phyloP scores from a whole-genome alignment of 2,329 filamentous ascomycete genomes.

The Colletotrichum spinosum region DNA sequence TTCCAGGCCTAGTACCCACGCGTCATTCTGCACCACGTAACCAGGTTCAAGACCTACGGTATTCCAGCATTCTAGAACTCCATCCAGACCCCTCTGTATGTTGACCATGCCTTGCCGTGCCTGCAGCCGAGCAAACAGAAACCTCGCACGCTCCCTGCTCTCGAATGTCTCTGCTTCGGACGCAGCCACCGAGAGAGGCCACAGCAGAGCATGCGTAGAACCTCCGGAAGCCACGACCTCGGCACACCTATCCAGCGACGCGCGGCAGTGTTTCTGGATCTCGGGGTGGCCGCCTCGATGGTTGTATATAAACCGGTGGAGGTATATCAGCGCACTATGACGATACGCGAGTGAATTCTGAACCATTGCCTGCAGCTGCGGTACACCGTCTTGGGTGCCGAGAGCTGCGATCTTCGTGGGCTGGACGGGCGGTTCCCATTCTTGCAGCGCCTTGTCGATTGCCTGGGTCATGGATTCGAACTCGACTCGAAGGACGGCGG shows the following conservation, averaged over 20 bases:
- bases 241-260: slow-evolving; percentile 3
- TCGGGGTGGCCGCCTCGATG: not conserved
- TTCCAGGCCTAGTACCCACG: too few species aligned
- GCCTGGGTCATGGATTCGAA: too few species aligned
- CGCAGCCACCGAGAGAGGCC: not conserved
- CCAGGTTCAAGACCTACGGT: too few species aligned
- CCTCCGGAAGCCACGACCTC: not conserved
- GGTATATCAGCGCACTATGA: slow-evolving; percentile 1
- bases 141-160: not conserved
- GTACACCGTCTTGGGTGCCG: too few species aligned
- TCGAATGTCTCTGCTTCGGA: not conserved
- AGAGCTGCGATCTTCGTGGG: rapidly evolving
- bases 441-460: too few species aligned
- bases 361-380: not conserved
- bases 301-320: not conserved
- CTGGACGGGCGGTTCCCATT: not conserved
- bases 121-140: not conserved
- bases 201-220: not conserved
- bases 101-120: not conserved
- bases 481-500: too few species aligned
- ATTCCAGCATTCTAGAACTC: too few species aligned
- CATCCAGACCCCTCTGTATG: not conserved
- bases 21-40: too few species aligned
- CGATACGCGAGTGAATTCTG: slow-evolving; percentile 2
- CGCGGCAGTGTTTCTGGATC: not conserved